Evolutionary conservation across 1,284 basidiomycete species (phyloP), one percentile per base, ranked within the genome.

Genomic region (Cerrena zonata): DNA sequence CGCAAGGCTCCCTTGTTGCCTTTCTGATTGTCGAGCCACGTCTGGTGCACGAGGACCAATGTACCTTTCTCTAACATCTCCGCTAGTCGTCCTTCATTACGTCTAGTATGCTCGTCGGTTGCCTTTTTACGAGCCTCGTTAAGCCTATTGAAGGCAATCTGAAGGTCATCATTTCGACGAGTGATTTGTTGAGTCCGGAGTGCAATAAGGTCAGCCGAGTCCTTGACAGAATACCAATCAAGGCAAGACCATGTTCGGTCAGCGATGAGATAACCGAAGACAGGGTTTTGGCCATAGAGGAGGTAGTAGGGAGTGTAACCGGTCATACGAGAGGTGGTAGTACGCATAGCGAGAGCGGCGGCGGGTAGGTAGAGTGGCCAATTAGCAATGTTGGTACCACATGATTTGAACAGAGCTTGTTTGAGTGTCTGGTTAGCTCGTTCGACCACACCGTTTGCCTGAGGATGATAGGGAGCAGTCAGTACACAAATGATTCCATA

Each of bases 261-360:
- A 10, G 57, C 44, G 12, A 67, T 45, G 37, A 71, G 65, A 45
- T 68, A 68, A 0, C 63, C 60, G 22, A 70, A 56, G 15, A 69
- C 49, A 0, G 63, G 62, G 18, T 68, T 57, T 5, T 56, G 49
- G 0, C 69, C 67, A 55, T 70, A 68, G 3, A 69, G 54, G 2
- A 72, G 48, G 36, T 61, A 70, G 47, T 65, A 71, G 0, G 69
- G 69, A 0, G 66, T 55, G 37, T 58, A 67, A 1, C 67, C 65
- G 0, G 68, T 70, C 1, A 60, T 47, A 0, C 62, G 47, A 3
- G 55, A 58, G 2, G 56, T 54, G 0, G 65, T 66, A 4, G 63
- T 58, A 0, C 62, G 55, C 5, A 64, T 58, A 0, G 67, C 58
- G 3, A 61, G 58, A 0, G 55, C 25, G 0, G 37, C 56, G 0